Conservation (phyloP, 805 yeast genomes). For the Saccharomycopsis sp. region DNA sequence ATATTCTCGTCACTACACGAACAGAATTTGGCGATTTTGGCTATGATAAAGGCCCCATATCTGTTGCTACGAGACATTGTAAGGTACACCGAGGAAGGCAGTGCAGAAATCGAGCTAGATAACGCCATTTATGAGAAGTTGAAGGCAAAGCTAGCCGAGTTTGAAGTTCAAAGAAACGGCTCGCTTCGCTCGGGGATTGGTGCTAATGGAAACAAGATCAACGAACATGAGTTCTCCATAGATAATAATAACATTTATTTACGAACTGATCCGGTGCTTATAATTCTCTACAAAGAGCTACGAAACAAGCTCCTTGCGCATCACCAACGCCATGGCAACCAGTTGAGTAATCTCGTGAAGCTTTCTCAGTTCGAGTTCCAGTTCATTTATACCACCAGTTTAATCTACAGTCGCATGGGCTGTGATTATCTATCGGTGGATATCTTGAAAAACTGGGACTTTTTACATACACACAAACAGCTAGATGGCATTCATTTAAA, state of each 20-base stretch:
- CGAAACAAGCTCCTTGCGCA: conserved; percentile 44
- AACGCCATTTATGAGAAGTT: background rate
- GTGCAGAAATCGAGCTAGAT: conserved; percentile 24
- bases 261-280: conserved; percentile 77
- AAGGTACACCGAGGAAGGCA: conserved; percentile 26
- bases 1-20: conserved; percentile 60
- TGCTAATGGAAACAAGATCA: conserved; percentile 3
- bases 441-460: conserved; percentile 63
- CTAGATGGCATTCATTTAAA: background rate
- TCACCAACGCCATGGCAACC: background rate
- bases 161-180: background rate
- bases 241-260: conserved; percentile 35
- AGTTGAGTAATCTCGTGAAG: conserved; percentile 17
- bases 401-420: conserved; percentile 81
- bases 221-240: conserved; percentile 23
- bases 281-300: conserved; percentile 56
- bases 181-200: too few species aligned
- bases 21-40: conserved; percentile 48
- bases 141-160: background rate
- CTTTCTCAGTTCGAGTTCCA: conserved; percentile 47
- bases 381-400: conserved; percentile 55
- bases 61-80: conserved; percentile 26
- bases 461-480: conserved; percentile 26
- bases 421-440: conserved; percentile 72
- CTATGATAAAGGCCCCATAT: conserved; percentile 53